phyloP scores from a whole-genome alignment of 1,139 yeast species.

The Debaryomyces nepalensis region DNA sequence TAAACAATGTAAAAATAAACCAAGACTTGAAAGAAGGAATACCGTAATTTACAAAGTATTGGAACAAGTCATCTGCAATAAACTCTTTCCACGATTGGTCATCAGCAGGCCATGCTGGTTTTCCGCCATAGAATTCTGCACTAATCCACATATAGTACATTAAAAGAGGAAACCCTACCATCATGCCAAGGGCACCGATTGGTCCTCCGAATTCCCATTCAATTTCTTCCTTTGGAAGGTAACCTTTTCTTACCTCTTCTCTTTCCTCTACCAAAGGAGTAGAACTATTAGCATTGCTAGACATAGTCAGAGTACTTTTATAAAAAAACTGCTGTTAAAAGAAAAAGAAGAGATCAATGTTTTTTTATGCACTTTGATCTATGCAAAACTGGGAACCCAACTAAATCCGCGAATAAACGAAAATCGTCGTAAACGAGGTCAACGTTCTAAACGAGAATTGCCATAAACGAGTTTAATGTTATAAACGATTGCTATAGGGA shows the following conservation, averaged over 20 bases:
- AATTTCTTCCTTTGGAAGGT: constrained; percentile 42
- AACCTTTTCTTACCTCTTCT: constrained; percentile 25
- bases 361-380: neutral
- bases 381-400: neutral
- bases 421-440: neutral
- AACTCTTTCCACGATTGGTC: constrained; percentile 67
- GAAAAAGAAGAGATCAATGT: neutral
- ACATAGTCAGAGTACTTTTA: too few species aligned
- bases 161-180: constrained; percentile 85
- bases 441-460: neutral
- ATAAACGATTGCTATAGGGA: too few species aligned
- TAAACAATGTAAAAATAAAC: constrained; percentile 70
- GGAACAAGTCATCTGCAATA: constrained; percentile 43
- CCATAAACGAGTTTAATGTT: neutral
- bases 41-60: constrained; percentile 58
- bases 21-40: constrained; percentile 72
- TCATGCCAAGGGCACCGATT: constrained; percentile 90
- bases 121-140: constrained; percentile 77
- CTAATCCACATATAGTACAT: constrained; percentile 98
- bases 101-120: constrained; percentile 67
- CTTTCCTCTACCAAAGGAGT: neutral
- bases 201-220: constrained; percentile 96
- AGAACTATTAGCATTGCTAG: neutral
- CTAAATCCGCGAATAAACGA: neutral
- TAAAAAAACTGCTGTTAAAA: too few species aligned